These are phyloP conservation scores for Calonectria pauciramosa DNA, from an alignment of 2,329 filamentous ascomycete species.

Conservation along the genomic window DNA sequence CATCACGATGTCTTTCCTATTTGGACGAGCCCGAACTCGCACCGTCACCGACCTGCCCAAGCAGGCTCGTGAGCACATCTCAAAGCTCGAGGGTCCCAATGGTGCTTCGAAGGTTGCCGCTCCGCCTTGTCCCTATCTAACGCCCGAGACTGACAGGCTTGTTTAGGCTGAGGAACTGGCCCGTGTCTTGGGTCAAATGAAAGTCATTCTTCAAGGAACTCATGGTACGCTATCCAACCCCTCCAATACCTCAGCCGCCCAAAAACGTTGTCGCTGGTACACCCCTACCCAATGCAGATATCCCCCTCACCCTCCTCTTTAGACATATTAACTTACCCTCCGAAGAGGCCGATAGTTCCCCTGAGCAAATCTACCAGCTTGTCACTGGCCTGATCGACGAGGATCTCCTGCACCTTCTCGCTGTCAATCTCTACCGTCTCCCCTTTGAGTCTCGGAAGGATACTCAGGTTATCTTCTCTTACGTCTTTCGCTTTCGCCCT, in stretches of 20 bases:
- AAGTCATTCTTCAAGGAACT: constrained; percentile 91
- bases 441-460: constrained; percentile 98
- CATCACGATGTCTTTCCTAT: constrained; percentile 66
- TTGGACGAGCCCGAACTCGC: constrained; percentile 66
- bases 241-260: background rate
- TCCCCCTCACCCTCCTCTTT: background rate
- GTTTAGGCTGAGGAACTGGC: constrained; percentile 86
- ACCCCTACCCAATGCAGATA: background rate
- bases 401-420: constrained; percentile 88
- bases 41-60: constrained; percentile 67
- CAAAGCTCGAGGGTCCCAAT: constrained; percentile 64
- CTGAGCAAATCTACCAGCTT: constrained; percentile 89
- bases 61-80: constrained; percentile 68
- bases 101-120: constrained; percentile 61
- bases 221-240: constrained; percentile 72
- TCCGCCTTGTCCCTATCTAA: background rate
- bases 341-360: constrained; percentile 85
- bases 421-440: constrained; percentile 84
- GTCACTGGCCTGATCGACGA: constrained; percentile 89
- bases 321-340: constrained; percentile 29
- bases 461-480: constrained; percentile 94
- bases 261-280: background rate
- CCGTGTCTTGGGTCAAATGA: constrained; percentile 90
- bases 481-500: constrained; percentile 91
- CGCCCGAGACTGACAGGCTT: constrained; percentile 6